Base-by-base conservation (phyloP, 495 filamentous ascomycete species). In the Aspergillus sclerotioniger region DNA sequence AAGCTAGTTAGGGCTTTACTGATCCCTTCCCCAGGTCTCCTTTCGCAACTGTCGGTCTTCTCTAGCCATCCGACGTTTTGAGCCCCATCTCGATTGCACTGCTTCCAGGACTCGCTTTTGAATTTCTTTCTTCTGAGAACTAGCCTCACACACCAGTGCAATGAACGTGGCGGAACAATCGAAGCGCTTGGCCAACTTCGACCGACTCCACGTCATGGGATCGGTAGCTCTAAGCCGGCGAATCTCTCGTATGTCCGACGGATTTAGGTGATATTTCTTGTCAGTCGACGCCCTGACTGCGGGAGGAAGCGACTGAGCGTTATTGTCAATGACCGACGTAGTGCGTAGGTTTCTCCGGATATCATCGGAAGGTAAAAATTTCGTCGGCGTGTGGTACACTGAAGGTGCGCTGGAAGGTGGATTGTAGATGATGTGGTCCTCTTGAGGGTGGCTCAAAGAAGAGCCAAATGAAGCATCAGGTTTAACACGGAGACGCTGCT, bases 371-470 rank as follows among this genome's bases (percentile, higher is more conserved):
- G 94, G 95, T 15, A 98, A 86, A 77, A 98, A 98, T 61, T 90
- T 92, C 56, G 84, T 78, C 31, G 94, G 94, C 3, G 94, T 98
- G 70, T 95, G 84, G 71, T 87, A 90, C 33, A 92, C 87, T 17
- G 84, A 89, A 2, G 95, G 83, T 0, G 84, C 82, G 32, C 90
- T 85, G n/a, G 92, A 87, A 7, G 94, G 94, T 43, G 94, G 94
- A 76, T 97, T 98, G 86, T 88, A 92, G 74, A 98, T 86, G 70
- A 98, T 90, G 63, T 90, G 81, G 61, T 86, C 79, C 53, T 73
- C 78, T 56, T 73, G 64, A 5, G 63, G 25, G 41, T 81, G 72
- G 25, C 76, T 66, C 33, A 72, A 61, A 9, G 81, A 67, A 17
- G 72, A 62, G 52, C 82, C 76, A 75, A 90, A 93, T 53, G 88